Conservation (phyloP, 495 filamentous ascomycete species). For the Penicillium pulvis region DNA sequence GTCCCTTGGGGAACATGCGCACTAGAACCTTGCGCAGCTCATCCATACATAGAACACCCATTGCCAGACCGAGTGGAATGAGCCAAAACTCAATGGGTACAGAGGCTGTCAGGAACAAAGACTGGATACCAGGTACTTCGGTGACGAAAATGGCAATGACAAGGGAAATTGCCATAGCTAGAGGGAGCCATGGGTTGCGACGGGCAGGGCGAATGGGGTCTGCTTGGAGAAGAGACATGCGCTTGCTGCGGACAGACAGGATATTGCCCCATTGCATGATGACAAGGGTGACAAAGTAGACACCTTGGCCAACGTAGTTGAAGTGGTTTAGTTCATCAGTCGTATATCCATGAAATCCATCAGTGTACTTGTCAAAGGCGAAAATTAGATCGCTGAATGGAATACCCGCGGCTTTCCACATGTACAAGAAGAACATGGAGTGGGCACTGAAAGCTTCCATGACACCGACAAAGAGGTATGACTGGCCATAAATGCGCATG, state of each 20-base stretch:
- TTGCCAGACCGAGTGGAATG: slow-evolving; percentile 49
- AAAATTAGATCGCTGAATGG: slow-evolving; percentile 47
- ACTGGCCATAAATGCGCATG: slow-evolving; percentile 51
- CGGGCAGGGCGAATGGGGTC: slow-evolving; percentile 50
- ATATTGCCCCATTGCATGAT: slow-evolving; percentile 56
- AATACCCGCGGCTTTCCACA: slow-evolving; percentile 47
- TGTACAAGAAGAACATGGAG: slow-evolving; percentile 55
- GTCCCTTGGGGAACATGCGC: slow-evolving; percentile 42
- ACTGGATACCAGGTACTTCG: slow-evolving; percentile 51
- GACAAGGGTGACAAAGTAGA: slow-evolving; percentile 76
- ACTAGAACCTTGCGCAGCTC: slow-evolving; percentile 52
- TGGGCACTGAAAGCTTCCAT: slow-evolving; percentile 52
- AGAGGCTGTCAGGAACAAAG: slow-evolving; percentile 47
- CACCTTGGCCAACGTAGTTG: slow-evolving; percentile 57
- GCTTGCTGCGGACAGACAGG: slow-evolving; percentile 50
- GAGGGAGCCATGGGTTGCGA: slow-evolving; percentile 53
- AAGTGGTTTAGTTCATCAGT: slow-evolving; percentile 41
- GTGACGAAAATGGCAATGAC: slow-evolving; percentile 56
- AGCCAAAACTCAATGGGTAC: slow-evolving; percentile 55
- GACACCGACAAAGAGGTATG: slow-evolving; percentile 53
- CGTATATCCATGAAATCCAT: slow-evolving; percentile 51
- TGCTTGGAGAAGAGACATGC: slow-evolving; percentile 52
- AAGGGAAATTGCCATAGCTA: slow-evolving; percentile 44
- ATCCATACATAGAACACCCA: slow-evolving; percentile 53
- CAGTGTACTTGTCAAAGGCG: slow-evolving; percentile 47